Evolutionary conservation across 108 stramenopile species (phyloP).

Genomic region (Skeletonema costatum): DNA sequence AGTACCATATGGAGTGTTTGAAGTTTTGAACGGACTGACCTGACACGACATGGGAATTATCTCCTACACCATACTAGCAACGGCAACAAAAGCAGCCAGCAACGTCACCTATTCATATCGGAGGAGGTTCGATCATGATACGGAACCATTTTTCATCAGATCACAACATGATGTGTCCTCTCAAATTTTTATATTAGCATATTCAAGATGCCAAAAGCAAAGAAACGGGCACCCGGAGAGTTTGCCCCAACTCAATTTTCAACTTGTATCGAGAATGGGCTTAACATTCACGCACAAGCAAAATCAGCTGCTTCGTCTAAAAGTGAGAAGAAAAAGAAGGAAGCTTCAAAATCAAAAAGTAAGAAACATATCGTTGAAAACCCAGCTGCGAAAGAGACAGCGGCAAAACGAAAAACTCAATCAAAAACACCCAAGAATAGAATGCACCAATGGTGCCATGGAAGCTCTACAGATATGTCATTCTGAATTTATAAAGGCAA

Average conservation of each 20-base stretch:
- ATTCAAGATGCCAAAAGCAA: background rate
- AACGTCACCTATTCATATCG: no score
- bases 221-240: slow-evolving; percentile 3
- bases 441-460: slow-evolving; percentile 36
- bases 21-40: no score
- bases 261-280: slow-evolving; percentile 12
- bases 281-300: slow-evolving; percentile 8
- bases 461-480: slow-evolving; percentile 26
- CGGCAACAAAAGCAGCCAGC: no score
- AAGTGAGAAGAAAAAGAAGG: background rate
- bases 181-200: background rate
- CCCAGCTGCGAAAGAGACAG: background rate
- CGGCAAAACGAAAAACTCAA: background rate
- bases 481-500: slow-evolving; percentile 8
- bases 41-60: no score
- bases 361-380: background rate
- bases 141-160: no score
- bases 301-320: background rate
- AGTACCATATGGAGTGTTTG: no score
- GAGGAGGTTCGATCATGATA: no score
- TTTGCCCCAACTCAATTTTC: slow-evolving; percentile 21
- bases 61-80: no score
- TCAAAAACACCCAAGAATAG: slow-evolving; percentile 1
- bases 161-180: background rate
- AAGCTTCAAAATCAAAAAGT: background rate